Conservation (phyloP, 2,329 filamentous ascomycete genomes). For the Fusarium dimerum region DNA sequence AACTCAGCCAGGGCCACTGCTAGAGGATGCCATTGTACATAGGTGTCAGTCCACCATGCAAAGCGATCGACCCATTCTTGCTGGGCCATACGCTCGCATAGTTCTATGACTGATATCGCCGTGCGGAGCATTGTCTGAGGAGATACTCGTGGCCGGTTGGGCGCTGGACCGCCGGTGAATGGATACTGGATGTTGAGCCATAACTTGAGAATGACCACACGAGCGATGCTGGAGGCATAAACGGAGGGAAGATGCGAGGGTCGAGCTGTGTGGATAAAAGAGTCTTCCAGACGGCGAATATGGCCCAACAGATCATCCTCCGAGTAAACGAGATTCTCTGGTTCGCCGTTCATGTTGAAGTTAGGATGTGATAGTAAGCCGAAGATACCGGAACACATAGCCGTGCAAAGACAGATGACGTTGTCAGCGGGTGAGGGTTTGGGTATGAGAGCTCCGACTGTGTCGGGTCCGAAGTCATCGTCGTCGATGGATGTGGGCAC, state of each 20-base stretch:
- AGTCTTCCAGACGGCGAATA: constrained; percentile 40
- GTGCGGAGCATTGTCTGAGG: constrained; percentile 47
- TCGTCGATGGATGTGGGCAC: constrained; percentile 57
- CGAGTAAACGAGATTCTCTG: constrained; percentile 23
- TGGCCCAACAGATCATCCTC: constrained; percentile 44
- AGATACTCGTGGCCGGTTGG: constrained; percentile 35
- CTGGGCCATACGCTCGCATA: constrained; percentile 35
- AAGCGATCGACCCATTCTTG: constrained; percentile 40
- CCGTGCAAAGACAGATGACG: constrained; percentile 42
- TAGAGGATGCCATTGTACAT: constrained; percentile 57
- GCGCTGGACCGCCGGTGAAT: constrained; percentile 35
- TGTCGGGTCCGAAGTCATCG: constrained; percentile 46
- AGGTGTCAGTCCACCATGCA: constrained; percentile 50
- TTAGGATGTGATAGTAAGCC: constrained; percentile 40
- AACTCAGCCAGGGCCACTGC: constrained; percentile 55
- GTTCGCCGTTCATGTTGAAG: constrained; percentile 17
- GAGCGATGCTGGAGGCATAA: constrained; percentile 42
- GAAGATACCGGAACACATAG: constrained; percentile 42
- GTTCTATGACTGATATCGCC: constrained; percentile 48
- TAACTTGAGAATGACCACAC: constrained; percentile 46
- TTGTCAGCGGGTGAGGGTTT: constrained; percentile 42
- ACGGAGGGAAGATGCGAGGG: constrained; percentile 35
- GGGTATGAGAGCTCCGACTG: constrained; percentile 34
- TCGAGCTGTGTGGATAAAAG: constrained; percentile 40
- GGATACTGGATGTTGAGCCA: constrained; percentile 50